Evolutionary conservation across 768 basidiomycete species (phyloP).

Genomic region (Hortiboletus flavorubellus): DNA sequence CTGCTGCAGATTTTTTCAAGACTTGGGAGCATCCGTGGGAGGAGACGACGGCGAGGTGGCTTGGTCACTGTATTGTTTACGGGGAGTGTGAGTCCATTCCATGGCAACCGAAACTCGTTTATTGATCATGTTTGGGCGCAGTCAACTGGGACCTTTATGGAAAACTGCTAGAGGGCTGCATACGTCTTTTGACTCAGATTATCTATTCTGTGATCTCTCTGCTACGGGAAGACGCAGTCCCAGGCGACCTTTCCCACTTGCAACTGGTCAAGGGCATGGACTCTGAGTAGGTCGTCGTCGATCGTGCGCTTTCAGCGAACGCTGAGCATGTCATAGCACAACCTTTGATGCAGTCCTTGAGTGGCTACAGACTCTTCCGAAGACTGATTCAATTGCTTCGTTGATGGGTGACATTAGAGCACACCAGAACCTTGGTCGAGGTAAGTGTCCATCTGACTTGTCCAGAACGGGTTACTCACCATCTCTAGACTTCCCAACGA

Average conservation of each 20-base stretch:
- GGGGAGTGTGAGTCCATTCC: conserved; percentile 44
- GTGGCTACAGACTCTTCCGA: conserved; percentile 26
- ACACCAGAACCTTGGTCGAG: conserved; percentile 29
- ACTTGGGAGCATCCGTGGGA: conserved; percentile 25
- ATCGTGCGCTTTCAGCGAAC: not conserved
- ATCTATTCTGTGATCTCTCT: conserved; percentile 30
- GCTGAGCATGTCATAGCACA: conserved; percentile 14
- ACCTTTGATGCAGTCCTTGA: conserved; percentile 25
- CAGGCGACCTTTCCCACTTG: conserved; percentile 35
- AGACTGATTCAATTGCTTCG: conserved; percentile 10
- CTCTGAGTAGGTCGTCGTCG: conserved; percentile 36
- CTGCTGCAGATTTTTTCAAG: conserved; percentile 24
- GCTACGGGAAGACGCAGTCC: conserved; percentile 22
- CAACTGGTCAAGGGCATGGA: conserved; percentile 33
- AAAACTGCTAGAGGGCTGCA: conserved; percentile 40
- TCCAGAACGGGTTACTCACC: not conserved
- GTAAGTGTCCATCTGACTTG: conserved; percentile 2
- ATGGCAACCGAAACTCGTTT: not conserved
- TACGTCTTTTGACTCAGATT: conserved; percentile 41
- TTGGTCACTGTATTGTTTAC: conserved; percentile 26
- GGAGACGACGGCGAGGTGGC: conserved; percentile 17
- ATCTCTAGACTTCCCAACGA: conserved; percentile 32
- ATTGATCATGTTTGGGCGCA: conserved; percentile 23
- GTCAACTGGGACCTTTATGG: conserved; percentile 58
- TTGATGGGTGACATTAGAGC: conserved; percentile 23